phyloP scores from a whole-genome alignment of 805 yeast species.

The Debaryomyces prosopidis region DNA sequence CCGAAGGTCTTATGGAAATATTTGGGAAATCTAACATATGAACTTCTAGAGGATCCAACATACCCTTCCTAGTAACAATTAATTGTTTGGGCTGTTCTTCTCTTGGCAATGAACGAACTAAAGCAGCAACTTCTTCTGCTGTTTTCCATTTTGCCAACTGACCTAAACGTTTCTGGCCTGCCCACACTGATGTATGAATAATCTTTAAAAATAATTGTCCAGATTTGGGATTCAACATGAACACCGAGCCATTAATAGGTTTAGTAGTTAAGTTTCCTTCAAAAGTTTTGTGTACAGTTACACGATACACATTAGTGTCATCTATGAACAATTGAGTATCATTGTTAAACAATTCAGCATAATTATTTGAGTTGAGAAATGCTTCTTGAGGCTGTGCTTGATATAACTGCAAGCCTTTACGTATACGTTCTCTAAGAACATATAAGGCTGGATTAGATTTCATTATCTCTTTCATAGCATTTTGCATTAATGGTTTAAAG shows the following conservation, averaged over 20 bases:
- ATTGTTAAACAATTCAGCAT: conserved; percentile 82
- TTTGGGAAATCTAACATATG: conserved; percentile 97
- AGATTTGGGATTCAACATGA: conserved; percentile 83
- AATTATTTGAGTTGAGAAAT: conserved; percentile 82
- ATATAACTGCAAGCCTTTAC: conserved; percentile 90
- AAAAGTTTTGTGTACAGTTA: conserved; percentile 83
- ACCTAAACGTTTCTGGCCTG: conserved; percentile 92
- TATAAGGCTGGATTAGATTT: conserved; percentile 90
- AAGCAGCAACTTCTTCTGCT: conserved; percentile 94
- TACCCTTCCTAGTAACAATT: conserved; percentile 86
- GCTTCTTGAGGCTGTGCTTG: conserved; percentile 95
- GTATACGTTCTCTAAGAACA: conserved; percentile 87
- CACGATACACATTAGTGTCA: conserved; percentile 92
- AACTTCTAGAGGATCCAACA: conserved; percentile 92
- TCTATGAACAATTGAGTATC: conserved; percentile 87
- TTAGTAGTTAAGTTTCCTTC: conserved; percentile 93
- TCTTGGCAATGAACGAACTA: conserved; percentile 81
- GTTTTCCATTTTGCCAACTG: conserved; percentile 98
- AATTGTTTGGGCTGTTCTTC: conserved; percentile 95
- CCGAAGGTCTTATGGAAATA: conserved; percentile 85
- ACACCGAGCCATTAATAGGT: conserved; percentile 91
- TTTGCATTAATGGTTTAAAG: conserved; percentile 82
- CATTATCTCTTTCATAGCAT: conserved; percentile 92
- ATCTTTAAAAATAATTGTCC: conserved; percentile 89
- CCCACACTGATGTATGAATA: conserved; percentile 93